Conservation (phyloP, 345 rosid species). For the Gossypium stocksii region DNA sequence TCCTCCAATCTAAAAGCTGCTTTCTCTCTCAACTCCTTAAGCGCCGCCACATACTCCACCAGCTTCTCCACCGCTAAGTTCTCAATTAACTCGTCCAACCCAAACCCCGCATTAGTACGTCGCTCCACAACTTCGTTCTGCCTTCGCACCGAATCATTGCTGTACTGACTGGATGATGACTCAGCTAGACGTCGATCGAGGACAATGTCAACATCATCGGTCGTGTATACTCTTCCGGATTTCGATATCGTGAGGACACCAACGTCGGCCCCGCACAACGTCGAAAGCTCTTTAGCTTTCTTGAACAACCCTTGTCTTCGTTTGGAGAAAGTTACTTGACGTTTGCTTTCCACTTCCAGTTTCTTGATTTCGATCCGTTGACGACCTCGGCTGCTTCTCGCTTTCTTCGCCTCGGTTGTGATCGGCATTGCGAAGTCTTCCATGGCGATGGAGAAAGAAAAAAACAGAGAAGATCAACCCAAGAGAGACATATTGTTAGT, state of each 20-base stretch:
- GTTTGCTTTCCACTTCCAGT: conserved; percentile 8
- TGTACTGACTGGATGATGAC: neutral
- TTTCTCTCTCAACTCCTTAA: neutral
- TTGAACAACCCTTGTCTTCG: conserved; percentile 30
- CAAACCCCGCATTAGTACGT: neutral
- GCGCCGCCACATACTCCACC: neutral
- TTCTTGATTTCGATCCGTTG: conserved; percentile 28
- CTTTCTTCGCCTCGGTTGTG: neutral
- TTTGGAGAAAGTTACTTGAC: conserved; percentile 27
- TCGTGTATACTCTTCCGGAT: neutral
- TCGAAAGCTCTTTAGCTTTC: conserved; percentile 35
- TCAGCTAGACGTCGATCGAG: neutral
- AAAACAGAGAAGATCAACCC: neutral
- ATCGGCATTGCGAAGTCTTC: neutral
- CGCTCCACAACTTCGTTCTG: neutral
- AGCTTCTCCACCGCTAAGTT: conserved; percentile 4
- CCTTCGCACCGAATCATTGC: neutral
- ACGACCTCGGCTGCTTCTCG: conserved; percentile 20
- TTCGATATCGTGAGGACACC: conserved; percentile 28
- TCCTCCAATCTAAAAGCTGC: conserved; percentile 2
- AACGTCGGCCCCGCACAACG: conserved; percentile 29
- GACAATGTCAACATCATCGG: neutral
- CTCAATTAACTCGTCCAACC: conserved; percentile 13
- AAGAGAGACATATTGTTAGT: too few relatives aligned
- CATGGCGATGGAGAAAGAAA: neutral